These are phyloP conservation scores for Samsoniella hepiali DNA, from an alignment of 2,329 filamentous ascomycete genomes.

Conservation along the genomic window DNA sequence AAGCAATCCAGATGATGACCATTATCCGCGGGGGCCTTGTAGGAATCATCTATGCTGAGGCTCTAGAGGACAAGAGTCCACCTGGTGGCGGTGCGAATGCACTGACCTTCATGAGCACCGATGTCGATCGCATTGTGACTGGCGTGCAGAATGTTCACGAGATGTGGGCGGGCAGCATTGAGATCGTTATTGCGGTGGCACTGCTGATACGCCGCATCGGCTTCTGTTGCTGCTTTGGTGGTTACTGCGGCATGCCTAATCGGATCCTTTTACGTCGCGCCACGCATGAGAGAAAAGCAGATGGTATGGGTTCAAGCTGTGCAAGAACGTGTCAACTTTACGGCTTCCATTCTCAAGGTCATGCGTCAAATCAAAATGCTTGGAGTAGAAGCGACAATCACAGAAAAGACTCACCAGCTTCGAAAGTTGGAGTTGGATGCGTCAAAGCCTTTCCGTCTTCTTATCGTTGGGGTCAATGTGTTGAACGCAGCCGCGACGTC, in stretches of 20 bases:
- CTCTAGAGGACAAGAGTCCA: neutral
- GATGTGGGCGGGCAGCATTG: slow-evolving; percentile 3
- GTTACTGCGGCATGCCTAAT: neutral
- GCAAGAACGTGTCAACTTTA: slow-evolving; percentile 11
- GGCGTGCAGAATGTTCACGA: slow-evolving; percentile 9
- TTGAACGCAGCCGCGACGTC: slow-evolving; percentile 5
- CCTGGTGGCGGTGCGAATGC: neutral
- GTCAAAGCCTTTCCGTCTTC: slow-evolving; percentile 9
- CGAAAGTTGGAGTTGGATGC: slow-evolving; percentile 8
- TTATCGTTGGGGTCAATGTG: slow-evolving; percentile 10
- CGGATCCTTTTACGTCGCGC: slow-evolving; percentile 1
- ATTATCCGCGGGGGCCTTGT: neutral
- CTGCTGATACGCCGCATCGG: slow-evolving; percentile 3
- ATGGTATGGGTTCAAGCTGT: neutral
- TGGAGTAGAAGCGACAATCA: slow-evolving; percentile 9
- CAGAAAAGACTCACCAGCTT: slow-evolving; percentile 8
- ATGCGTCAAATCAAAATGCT: slow-evolving; percentile 10
- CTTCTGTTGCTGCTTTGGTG: slow-evolving; percentile 10
- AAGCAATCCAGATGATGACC: slow-evolving; percentile 12
- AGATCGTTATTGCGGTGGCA: neutral
- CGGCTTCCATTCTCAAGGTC: slow-evolving; percentile 3
- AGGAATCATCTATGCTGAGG: neutral
- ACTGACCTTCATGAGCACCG: slow-evolving; percentile 11
- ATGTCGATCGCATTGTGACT: slow-evolving; percentile 8
- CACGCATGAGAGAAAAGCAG: slow-evolving; percentile 11